Evolutionary conservation across 495 filamentous ascomycete genomes (phyloP), one percentile per base, ranked within the genome.

Genomic region (Neurospora cerealis): DNA sequence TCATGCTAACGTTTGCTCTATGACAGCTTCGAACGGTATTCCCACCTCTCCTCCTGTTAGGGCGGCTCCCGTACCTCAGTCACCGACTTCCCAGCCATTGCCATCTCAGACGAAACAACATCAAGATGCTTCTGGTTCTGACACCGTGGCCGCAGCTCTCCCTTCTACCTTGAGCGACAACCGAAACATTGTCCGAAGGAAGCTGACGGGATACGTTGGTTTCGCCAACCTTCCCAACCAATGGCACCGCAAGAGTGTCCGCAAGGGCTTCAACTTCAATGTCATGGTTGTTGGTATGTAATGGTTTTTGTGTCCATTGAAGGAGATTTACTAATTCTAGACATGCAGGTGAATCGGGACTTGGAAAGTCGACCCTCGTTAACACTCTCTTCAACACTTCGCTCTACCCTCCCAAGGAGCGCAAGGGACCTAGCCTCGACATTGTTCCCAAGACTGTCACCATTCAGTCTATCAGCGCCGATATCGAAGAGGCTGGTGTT

Each of bases 261-360:
- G 96, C 80, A 99, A 99, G 84, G 96, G 96, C 74, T 99, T 99
- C 90, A 99, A 98, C 89, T 99, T 99, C 88, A 99, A 99, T 81
- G 96, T 98, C 74, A 99, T 99, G 96, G 96, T 99, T 83, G 96
- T 99, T 83, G 96, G 96, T 99, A 87, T 74, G 87, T 88, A 54
- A 72, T 66, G 69, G 10, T 60, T 36, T 8, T 15, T 4, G 10
- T 75, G 32, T 46, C 40, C 17, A 1, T 73, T 38, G n/a, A 15
- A 28, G 46, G 21, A 21, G 41, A 73, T 71, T 39, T 69, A 32
- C 77, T 80, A 75, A 74, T 75, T 41, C 48, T 48, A 19, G 6
- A 66, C 69, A 38, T 70, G 17, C 28, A 99, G 96, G 96, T 90
- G 96, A 99, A 91, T 99, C 96, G 77, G 96, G 96, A 71, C 90